Base-by-base conservation (phyloP, 306 rosid species). In the Cyamopsis tetragonoloba region DNA sequence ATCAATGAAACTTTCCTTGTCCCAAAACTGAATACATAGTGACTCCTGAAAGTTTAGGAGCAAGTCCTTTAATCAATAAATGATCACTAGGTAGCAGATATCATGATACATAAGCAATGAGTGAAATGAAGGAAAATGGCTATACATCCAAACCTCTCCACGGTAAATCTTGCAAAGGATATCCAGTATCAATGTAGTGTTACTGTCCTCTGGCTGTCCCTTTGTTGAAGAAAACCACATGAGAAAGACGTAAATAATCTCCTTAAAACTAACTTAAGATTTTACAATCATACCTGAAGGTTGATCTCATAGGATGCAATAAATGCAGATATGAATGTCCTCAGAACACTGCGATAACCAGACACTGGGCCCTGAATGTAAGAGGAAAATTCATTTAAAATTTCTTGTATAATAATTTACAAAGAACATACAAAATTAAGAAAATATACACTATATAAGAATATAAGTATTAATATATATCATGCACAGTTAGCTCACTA, bases 21-120 rank as follows among this genome's bases (percentile, higher is more conserved):
- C 98, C 98, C 98, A 92, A 81, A 92, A 92, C 86, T 87, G 98
- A 76, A 69, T 66, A 72, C 98, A 89, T 62, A 89, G 92, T 39
- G 98, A 86, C 77, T 92, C 98, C 98, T 92, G 83, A 77, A 83
- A 71, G 69, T 81, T 71, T 24, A 79, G 14, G 59, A 51, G 66
- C 75, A 70, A 18, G 15, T 18, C 31, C 46, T 62, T 41, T 14
- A 49, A 38, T 74, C 57, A 68, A 63, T 68, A 72, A 77, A 72
- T 28, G 47, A 73, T 72, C 35, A 53, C 56, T 27, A n/a, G n/a
- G n/a, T n/a, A 13, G 53, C 46, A 70, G 57, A 72, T 43, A 47
- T 62, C 56, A 65, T 31, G 58, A 59, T 62, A 63, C 13, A 24
- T 55, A 64, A 42, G 66, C 66, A 68, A 70, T 38, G 48, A 76